Conservation (phyloP, 371 early-diverging fungal genomes). For the Gilbertella persicaria region DNA sequence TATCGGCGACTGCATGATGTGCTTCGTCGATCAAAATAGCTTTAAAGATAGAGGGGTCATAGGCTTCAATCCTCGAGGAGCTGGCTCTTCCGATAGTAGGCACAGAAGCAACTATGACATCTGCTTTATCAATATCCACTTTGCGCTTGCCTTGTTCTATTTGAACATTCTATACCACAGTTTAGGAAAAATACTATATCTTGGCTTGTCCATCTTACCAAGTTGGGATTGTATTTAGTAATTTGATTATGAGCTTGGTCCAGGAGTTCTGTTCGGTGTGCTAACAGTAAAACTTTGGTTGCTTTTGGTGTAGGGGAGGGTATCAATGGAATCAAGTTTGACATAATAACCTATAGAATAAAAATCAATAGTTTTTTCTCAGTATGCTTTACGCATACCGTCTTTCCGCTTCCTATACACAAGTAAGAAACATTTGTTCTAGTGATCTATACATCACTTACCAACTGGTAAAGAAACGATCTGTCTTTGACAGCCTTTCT, state of each 20-base stretch:
- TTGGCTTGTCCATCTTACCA: slow-evolving; percentile 38
- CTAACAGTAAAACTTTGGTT: slow-evolving; percentile 77
- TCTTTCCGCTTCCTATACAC: slow-evolving; percentile 81
- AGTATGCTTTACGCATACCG: slow-evolving; percentile 46
- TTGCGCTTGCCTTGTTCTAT: slow-evolving; percentile 67
- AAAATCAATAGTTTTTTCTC: not conserved
- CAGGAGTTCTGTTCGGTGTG: slow-evolving; percentile 87
- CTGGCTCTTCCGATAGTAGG: slow-evolving; percentile 65
- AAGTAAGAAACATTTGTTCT: slow-evolving; percentile 10
- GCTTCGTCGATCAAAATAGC: slow-evolving; percentile 92
- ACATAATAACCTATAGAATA: slow-evolving; percentile 71
- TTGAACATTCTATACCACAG: slow-evolving; percentile 46
- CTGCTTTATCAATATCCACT: slow-evolving; percentile 57
- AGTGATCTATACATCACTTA: slow-evolving; percentile 21
- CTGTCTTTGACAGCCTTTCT: slow-evolving; percentile 64
- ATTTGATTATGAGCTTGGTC: slow-evolving; percentile 80
- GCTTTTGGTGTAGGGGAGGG: slow-evolving; percentile 66
- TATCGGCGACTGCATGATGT: slow-evolving; percentile 85
- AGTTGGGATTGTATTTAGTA: slow-evolving; percentile 47
- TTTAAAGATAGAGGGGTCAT: slow-evolving; percentile 80
- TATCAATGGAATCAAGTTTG: slow-evolving; percentile 74
- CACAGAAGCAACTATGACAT: slow-evolving; percentile 82
- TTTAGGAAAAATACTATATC: not conserved
- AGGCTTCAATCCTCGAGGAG: slow-evolving; percentile 57
- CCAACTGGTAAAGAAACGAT: slow-evolving; percentile 84